Base-by-base conservation (phyloP, 2,329 filamentous ascomycete species). In the Rhynchosporium graminicola region DNA sequence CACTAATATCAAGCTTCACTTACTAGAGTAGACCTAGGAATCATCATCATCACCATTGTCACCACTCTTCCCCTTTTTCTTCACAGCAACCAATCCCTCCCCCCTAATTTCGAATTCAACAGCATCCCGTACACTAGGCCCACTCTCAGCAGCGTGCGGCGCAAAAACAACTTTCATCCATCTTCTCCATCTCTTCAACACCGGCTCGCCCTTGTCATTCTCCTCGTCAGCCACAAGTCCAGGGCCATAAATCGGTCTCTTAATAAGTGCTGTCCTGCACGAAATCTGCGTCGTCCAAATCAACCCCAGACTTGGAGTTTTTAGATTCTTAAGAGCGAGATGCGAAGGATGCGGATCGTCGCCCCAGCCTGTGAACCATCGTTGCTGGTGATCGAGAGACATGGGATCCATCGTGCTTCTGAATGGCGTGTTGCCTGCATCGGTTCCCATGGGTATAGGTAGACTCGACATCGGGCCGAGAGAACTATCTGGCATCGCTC, bases 291-390 rank as follows among this genome's bases (percentile, higher is more conserved):
- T 94, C 2, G 91, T 87, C 94, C 94, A 98, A 10, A 96, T 89
- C 7, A 97, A 81, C 0, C 94, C 94, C 29, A 98, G 77, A 6
- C 90, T 90, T 0, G 94, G 94, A 0, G 91, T 97, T 77, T 97
- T 98, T 60, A 89, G 77, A 31, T 78, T 76, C 55, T 78, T 74
- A 12, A 77, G 72, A 26, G 78, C 75, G 3, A 67, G 31, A 29
- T 63, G 51, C 15, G 66, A 63, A 10, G 68, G 68, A 31, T 76
- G 70, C 15, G 82, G 78, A 61, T 87, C 81, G 74, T 96, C 91
- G 28, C 94, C 92, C 94, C 95, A 97, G 66, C 95, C 93, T 3
- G 93, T 96, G 77, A 97, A 96, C 85, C 93, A 97, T 48, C 90
- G 85, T 75, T 97, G 92, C 76, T 98, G 94, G 76, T 97, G 90